Conservation (phyloP, 495 filamentous ascomycete genomes). For the Tricharina praecox region DNA sequence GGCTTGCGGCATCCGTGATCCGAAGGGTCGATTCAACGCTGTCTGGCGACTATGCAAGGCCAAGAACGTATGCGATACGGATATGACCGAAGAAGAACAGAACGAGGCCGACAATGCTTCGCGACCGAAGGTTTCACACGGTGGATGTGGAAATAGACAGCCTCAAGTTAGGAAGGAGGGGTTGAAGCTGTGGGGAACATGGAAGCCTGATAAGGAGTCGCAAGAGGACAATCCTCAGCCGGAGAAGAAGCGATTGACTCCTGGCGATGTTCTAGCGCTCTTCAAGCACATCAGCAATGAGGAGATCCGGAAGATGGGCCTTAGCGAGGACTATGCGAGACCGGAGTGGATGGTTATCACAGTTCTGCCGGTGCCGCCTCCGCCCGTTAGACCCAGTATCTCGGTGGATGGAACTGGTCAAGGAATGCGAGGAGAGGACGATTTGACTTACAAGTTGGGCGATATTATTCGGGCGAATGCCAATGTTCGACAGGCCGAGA, state of each 20-base stretch:
- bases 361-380: slow-evolving; percentile 84
- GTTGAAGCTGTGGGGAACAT: slow-evolving; percentile 64
- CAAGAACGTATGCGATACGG: slow-evolving; percentile 64
- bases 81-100: slow-evolving; percentile 45
- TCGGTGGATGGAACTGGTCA: slow-evolving; percentile 72
- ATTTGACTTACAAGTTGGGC: slow-evolving; percentile 94
- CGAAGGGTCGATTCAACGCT: slow-evolving; percentile 77
- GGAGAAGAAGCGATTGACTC: slow-evolving; percentile 74
- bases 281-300: slow-evolving; percentile 64
- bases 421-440: slow-evolving; percentile 85
- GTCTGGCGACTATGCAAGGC: slow-evolving; percentile 81
- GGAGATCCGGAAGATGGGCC: slow-evolving; percentile 69
- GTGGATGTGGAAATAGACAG: slow-evolving; percentile 83
- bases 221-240: slow-evolving; percentile 45
- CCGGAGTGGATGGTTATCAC: slow-evolving; percentile 98
- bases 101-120: slow-evolving; percentile 39
- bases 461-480: slow-evolving; percentile 97
- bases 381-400: slow-evolving; percentile 88
- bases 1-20: slow-evolving; percentile 68
- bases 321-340: slow-evolving; percentile 82
- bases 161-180: slow-evolving; percentile 73
- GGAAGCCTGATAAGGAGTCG: slow-evolving; percentile 58
- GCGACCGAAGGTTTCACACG: slow-evolving; percentile 40
- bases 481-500: slow-evolving; percentile 73
- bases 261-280: slow-evolving; percentile 64